A percentile compares a stretch with the other conserved stretches of the same genome.
Conservation (phyloP, 2,329 filamentous ascomycete genomes). For the Zymoseptoria tritici region DNA sequence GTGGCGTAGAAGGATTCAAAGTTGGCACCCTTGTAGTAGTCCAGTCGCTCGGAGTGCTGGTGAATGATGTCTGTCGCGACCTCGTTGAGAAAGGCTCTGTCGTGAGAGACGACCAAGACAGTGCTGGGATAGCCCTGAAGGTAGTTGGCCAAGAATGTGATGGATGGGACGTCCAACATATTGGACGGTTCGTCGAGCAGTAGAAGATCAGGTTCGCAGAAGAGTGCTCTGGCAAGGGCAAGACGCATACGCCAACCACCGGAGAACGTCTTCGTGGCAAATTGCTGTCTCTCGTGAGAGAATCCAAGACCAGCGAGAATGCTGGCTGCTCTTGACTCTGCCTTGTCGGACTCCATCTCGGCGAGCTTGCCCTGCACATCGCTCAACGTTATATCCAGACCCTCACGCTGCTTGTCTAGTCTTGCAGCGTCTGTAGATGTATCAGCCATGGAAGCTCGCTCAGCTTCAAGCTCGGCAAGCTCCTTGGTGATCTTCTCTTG, state of each 20-base stretch:
- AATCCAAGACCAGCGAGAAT: conserved; percentile 96
- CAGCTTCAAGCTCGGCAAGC: conserved; percentile 67
- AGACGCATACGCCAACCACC: conserved; percentile 99
- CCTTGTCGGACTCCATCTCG: conserved; percentile 99
- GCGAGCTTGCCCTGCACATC: conserved; percentile 87
- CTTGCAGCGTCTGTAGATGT: conserved; percentile 82
- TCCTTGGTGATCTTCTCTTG: conserved; percentile 77
- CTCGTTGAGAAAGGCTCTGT: conserved; percentile 97
- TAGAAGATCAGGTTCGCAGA: conserved; percentile 93
- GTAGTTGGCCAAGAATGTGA: conserved; percentile 94
- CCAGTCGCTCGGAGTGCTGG: conserved; percentile 90
- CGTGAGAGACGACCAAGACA: conserved; percentile 93
- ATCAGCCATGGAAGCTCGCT: conserved; percentile 75
- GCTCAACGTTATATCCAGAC: conserved; percentile 79
- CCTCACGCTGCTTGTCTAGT: conserved; percentile 81
- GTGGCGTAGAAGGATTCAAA: conserved; percentile 96
- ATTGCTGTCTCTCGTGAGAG: conserved; percentile 85
- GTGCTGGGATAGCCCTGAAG: conserved; percentile 91
- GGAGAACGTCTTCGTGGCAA: conserved; percentile 93
- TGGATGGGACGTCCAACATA: conserved; percentile 99
- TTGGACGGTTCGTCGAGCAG: conserved; percentile 98
- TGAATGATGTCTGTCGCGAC: conserved; percentile 99
- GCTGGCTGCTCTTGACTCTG: conserved; percentile 87
- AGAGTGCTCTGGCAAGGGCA: conserved; percentile 86
- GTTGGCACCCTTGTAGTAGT: conserved; percentile 98